Base-by-base conservation (phyloP, 2,329 filamentous ascomycete species). In the Alternaria burnsii region DNA sequence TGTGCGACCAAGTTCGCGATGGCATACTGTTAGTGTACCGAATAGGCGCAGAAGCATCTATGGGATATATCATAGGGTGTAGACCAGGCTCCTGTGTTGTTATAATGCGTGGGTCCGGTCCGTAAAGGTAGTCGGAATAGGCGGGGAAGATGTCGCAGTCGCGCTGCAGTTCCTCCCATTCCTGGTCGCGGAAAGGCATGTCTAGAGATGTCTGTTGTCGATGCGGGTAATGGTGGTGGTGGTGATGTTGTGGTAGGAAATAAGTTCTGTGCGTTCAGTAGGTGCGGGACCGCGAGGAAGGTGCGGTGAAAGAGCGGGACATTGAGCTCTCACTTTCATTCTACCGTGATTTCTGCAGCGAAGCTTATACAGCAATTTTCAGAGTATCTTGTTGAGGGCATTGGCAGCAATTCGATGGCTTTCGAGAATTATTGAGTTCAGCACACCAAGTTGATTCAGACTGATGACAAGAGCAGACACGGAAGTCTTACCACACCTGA, bases 81-180 rank as follows among this genome's bases (percentile, higher is more conserved):
- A 68, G 18, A 11, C 67, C 63, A 52, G 66, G 67, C 46, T 69
- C 60, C 20, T 68, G 48, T 6, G 38, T 43, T 26, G 60, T 62
- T 4, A 63, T 40, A 6, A 55, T 43, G 9, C 65, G 65, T 11
- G 34, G 40, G 41, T 70, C 68, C 9, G 64, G 28, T 30, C 67
- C 71, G 10, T 58, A 67, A 14, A 73, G 40, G 18, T 61, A 72
- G 54, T 73, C 68, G 4, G 50, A 67, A 43, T 68, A 73, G 7
- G 71, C 69, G 16, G 69, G 69, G 36, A 73, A 73, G 36, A 61
- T 26, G 10, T 52, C 58, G 36, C 51, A 61, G 53, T 72, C 69
- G 44, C 67, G 68, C 52, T 62, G 61, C 7, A 58, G 40, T 18
- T 71, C 63, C 22, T 72, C 65, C 62, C 63, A 70, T 2, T 68